Conservation (phyloP, 495 filamentous ascomycete genomes). For the Penicillium taxi region DNA sequence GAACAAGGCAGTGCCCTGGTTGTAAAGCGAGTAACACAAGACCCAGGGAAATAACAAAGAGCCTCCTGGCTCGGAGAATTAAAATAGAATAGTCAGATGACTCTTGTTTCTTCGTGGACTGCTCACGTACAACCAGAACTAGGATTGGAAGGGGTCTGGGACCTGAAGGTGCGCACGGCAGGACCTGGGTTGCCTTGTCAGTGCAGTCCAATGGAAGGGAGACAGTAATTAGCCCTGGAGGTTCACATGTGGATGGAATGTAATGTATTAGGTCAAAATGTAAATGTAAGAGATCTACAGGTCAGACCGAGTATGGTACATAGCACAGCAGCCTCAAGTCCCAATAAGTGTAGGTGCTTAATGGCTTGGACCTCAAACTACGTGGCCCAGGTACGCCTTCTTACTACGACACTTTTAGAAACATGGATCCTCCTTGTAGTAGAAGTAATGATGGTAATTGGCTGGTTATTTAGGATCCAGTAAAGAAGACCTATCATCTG, state of each 20-base stretch:
- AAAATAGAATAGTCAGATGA: conserved; percentile 15
- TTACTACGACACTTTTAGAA: conserved; percentile 1
- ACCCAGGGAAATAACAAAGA: not conserved
- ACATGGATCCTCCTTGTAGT: conserved; percentile 19
- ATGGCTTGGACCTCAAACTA: no score
- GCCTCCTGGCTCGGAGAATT: conserved; percentile 12
- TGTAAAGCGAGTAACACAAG: conserved; percentile 6
- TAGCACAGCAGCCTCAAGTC: no score
- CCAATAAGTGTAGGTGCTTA: no score
- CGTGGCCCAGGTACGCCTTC: conserved; percentile 20
- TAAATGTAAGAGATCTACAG: no score
- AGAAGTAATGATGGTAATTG: no score
- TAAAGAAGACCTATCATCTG: conserved; percentile 15
- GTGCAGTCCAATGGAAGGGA: not conserved
- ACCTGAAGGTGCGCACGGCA: conserved; percentile 3
- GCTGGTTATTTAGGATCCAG: no score
- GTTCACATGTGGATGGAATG: no score
- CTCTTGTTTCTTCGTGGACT: conserved; percentile 6
- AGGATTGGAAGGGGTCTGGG: conserved; percentile 11
- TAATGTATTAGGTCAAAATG: no score
- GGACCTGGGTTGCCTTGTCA: not conserved
- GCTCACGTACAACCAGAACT: not conserved
- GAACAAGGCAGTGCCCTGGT: conserved; percentile 6
- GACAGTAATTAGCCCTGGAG: no score
- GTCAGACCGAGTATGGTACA: no score